phyloP scores from a whole-genome alignment of 805 yeast species.

The Metschnikowia lachancei region DNA sequence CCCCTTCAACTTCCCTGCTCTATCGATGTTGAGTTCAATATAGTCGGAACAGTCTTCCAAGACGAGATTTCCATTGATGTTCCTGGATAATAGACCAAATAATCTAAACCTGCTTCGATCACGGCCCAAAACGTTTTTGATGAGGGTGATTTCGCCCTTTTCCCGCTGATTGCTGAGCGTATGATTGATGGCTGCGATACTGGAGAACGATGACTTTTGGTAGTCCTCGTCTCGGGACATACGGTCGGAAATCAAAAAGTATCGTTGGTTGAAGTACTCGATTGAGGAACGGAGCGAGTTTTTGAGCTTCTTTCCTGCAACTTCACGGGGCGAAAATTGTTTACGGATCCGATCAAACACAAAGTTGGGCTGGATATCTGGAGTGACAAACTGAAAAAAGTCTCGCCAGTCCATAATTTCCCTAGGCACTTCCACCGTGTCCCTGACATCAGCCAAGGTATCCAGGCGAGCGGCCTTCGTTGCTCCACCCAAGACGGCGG shows the following conservation, averaged over 20 bases:
- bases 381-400: conserved; percentile 63
- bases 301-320: conserved; percentile 15
- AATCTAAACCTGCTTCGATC: conserved; percentile 72
- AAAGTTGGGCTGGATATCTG: conserved; percentile 62
- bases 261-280: conserved; percentile 52
- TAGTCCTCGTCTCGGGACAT: conserved; percentile 73
- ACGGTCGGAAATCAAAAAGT: conserved; percentile 64
- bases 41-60: conserved; percentile 80
- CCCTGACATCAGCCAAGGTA: conserved; percentile 20
- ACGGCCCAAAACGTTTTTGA: conserved; percentile 84
- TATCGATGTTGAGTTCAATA: conserved; percentile 63
- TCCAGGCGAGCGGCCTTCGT: conserved; percentile 20
- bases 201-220: conserved; percentile 48
- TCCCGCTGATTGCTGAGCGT: conserved; percentile 11
- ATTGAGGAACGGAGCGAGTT: conserved; percentile 24
- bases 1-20: conserved; percentile 60
- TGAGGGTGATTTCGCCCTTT: conserved; percentile 51
- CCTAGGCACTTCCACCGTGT: conserved; percentile 14
- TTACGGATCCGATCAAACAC: conserved; percentile 59
- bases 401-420: conserved; percentile 62
- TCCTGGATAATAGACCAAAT: conserved; percentile 70
- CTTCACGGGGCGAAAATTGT: conserved; percentile 44
- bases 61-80: conserved; percentile 64
- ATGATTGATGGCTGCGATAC: conserved; percentile 43
- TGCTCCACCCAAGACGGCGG: not conserved